phyloP scores from a whole-genome alignment of 768 basidiomycete genomes.

The Gymnopilus dilepis region DNA sequence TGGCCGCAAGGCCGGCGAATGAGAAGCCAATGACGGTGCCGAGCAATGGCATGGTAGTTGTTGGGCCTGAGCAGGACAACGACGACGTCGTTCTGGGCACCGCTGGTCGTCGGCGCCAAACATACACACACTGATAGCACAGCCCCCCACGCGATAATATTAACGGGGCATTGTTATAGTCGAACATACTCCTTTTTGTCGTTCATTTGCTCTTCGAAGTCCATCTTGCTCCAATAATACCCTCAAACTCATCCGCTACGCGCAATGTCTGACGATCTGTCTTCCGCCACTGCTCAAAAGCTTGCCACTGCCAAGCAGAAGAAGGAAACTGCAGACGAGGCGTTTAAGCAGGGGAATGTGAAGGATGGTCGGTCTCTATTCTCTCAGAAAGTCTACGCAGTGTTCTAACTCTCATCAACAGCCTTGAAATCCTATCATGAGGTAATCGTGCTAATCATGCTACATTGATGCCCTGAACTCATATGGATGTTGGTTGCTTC shows the following conservation, averaged over 20 bases:
- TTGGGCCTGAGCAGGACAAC: slow-evolving; percentile 9
- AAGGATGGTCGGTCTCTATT: slow-evolving; percentile 54
- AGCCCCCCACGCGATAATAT: slow-evolving; percentile 39
- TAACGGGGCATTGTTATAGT: slow-evolving; percentile 9
- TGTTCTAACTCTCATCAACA: slow-evolving; percentile 30
- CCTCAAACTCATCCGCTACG: slow-evolving; percentile 1
- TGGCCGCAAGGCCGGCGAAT: slow-evolving; percentile 78
- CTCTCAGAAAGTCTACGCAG: background rate
- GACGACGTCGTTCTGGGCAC: slow-evolving; percentile 19
- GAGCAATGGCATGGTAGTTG: slow-evolving; percentile 62
- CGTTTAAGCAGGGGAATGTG: slow-evolving; percentile 69
- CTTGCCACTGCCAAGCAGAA: slow-evolving; percentile 65
- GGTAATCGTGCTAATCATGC: slow-evolving; percentile 42
- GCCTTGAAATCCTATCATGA: slow-evolving; percentile 77
- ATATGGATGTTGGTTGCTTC: background rate
- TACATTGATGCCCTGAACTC: background rate
- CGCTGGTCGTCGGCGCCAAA: slow-evolving; percentile 26
- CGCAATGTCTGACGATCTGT: slow-evolving; percentile 35
- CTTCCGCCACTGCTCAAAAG: slow-evolving; percentile 48
- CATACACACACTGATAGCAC: slow-evolving; percentile 38
- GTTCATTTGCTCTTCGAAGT: slow-evolving; percentile 10
- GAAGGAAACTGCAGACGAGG: slow-evolving; percentile 70
- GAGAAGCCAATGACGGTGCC: slow-evolving; percentile 80
- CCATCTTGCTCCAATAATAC: background rate
- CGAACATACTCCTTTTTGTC: slow-evolving; percentile 12